phyloP scores from a whole-genome alignment of 2,329 filamentous ascomycete species.

The Ustulina deusta region DNA sequence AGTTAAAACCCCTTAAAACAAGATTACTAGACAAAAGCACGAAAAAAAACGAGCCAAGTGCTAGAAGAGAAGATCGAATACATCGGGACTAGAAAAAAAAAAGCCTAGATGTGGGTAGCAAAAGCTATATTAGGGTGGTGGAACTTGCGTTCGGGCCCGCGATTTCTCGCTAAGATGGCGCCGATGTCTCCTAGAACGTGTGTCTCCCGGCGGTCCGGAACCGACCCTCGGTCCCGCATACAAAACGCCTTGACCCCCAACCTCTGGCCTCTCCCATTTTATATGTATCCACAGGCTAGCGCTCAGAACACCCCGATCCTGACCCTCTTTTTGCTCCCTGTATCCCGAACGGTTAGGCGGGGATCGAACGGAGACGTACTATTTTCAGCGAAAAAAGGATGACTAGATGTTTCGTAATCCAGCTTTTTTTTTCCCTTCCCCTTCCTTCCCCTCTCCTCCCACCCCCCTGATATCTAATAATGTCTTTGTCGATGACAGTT shows the following conservation, averaged over 20 bases:
- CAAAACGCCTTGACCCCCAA: conserved; percentile 18
- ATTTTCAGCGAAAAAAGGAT: conserved; percentile 16
- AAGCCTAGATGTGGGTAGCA: background rate
- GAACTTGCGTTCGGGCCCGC: conserved; percentile 22
- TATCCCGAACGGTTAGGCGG: background rate
- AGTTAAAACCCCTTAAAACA: conserved; percentile 15
- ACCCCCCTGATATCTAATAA: conserved; percentile 6
- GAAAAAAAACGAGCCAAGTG: background rate
- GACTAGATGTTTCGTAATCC: conserved; percentile 17
- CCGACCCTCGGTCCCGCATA: conserved; percentile 33
- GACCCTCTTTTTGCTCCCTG: background rate
- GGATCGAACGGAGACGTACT: background rate
- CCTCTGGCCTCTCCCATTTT: background rate
- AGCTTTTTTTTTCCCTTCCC: background rate
- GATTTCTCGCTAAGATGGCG: conserved; percentile 4
- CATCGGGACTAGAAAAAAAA: background rate
- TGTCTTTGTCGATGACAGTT: conserved; percentile 1
- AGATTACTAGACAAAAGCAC: background rate
- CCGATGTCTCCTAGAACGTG: conserved; percentile 1
- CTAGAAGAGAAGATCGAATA: background rate
- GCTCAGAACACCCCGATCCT: background rate
- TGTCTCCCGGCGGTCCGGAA: conserved; percentile 26
- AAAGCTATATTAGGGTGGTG: conserved; percentile 8
- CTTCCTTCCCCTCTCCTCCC: background rate
- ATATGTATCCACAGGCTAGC: background rate